phyloP scores from a whole-genome alignment of 345 rosid genomes.

The Rhodamnia rubescens region DNA sequence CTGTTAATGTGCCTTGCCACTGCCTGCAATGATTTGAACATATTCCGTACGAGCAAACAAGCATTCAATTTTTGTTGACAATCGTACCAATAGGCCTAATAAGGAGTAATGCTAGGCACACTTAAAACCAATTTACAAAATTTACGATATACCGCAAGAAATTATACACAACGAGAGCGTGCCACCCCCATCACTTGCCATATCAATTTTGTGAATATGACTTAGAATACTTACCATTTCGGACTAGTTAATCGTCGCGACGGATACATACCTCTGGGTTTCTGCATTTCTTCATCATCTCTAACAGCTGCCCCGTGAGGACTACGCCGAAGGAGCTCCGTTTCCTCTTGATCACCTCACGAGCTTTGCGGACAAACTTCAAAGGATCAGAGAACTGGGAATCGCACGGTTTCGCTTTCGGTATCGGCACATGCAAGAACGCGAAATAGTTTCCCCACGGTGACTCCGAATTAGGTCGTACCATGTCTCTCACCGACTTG shows the following conservation, averaged over 20 bases:
- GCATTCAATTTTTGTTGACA: background rate
- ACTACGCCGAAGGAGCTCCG: conserved; percentile 13
- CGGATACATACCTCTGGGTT: conserved; percentile 15
- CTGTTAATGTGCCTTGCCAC: conserved; percentile 15
- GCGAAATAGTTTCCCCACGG: conserved; percentile 34
- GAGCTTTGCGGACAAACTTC: conserved; percentile 9
- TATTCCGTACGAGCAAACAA: conserved; percentile 1
- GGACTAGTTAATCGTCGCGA: background rate
- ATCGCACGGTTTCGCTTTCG: background rate
- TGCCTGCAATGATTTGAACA: background rate
- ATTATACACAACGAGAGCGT: background rate
- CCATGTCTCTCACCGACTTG: conserved; percentile 33
- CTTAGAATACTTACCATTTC: background rate
- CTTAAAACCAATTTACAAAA: background rate
- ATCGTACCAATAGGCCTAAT: background rate
- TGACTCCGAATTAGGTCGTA: conserved; percentile 11
- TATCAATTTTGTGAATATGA: background rate
- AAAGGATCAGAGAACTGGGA: conserved; percentile 4
- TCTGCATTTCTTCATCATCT: conserved; percentile 10
- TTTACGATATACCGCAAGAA: background rate
- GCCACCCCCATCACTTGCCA: background rate
- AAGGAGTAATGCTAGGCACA: background rate
- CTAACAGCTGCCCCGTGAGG: conserved; percentile 14
- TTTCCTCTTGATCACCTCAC: conserved; percentile 4
- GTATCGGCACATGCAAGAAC: conserved; percentile 19